These are phyloP conservation scores for Fraxinus paxiana DNA, from an alignment of 305 asterid genomes.

Conservation along the genomic window DNA sequence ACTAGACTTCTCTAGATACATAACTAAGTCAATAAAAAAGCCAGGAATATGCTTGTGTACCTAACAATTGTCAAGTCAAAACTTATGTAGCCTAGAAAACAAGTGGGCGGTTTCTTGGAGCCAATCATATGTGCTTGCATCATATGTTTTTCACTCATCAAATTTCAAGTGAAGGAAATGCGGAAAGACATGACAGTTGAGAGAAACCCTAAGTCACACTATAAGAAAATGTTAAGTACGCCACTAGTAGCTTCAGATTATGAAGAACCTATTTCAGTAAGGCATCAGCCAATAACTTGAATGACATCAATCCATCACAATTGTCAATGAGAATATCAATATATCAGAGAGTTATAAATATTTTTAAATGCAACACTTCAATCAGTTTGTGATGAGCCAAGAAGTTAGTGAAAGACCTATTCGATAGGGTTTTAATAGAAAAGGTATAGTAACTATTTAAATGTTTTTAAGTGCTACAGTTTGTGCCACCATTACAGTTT, in stretches of 20 bases:
- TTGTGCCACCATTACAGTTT: neutral
- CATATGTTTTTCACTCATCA: conserved; percentile 11
- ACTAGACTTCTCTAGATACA: conserved; percentile 17
- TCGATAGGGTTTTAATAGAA: neutral
- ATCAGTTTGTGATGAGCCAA: neutral
- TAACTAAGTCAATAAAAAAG: neutral
- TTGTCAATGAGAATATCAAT: conserved; percentile 4
- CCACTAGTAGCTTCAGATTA: neutral
- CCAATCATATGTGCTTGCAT: conserved; percentile 4
- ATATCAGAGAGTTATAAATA: neutral
- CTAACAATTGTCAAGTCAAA: neutral
- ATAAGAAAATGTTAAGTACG: neutral
- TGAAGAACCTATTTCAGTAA: neutral
- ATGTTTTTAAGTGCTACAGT: neutral
- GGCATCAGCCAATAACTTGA: neutral
- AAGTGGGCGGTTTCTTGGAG: neutral
- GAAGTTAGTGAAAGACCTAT: neutral
- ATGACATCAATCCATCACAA: neutral
- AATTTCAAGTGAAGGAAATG: neutral
- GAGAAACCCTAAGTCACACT: neutral
- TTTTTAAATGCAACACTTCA: neutral
- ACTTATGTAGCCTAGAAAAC: neutral
- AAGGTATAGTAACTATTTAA: neutral
- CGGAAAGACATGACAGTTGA: neutral
- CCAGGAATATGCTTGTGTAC: neutral